Conservation (phyloP, 2,329 filamentous ascomycete genomes). For the Coniochaeta sp. region DNA sequence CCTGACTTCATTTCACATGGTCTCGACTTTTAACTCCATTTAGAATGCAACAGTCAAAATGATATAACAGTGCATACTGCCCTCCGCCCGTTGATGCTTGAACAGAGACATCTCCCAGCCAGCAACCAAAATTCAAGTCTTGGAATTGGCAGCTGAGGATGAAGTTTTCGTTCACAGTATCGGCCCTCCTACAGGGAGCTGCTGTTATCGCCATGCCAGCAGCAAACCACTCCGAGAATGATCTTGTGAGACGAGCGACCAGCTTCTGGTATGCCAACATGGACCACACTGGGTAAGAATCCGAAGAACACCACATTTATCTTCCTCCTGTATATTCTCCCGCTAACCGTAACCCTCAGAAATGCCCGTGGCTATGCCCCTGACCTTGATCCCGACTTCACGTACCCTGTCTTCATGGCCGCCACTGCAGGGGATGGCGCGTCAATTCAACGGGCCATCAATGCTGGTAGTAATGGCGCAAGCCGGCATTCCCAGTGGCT, state of each 20-base stretch:
- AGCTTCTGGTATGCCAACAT: conserved; percentile 36
- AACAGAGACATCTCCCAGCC: not conserved
- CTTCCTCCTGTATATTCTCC: too few species aligned
- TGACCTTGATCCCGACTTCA: conserved; percentile 28
- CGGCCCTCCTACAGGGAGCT: conserved; percentile 10
- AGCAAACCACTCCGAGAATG: conserved; percentile 5
- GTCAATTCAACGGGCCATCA: conserved; percentile 31
- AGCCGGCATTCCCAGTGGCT: conserved; percentile 30
- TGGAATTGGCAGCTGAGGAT: conserved; percentile 6
- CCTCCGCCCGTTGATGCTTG: not conserved
- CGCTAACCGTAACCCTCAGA: too few species aligned
- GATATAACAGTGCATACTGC: not conserved
- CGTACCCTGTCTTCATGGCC: conserved; percentile 30
- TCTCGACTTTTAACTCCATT: not conserved
- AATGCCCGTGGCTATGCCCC: conserved; percentile 30
- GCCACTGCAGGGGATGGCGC: conserved; percentile 28
- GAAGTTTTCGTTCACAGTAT: conserved; percentile 9
- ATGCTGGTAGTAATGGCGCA: conserved; percentile 23
- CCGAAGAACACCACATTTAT: too few species aligned
- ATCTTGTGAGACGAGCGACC: conserved; percentile 12
- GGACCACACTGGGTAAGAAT: conserved; percentile 32
- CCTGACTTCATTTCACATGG: not conserved
- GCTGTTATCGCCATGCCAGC: conserved; percentile 12
- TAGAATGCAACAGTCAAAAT: not conserved
- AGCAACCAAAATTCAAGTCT: not conserved